A percentile compares a stretch with the other conserved stretches of the same genome.
Conservation (phyloP, 2,329 filamentous ascomycete species). For the Fusarium napiforme region DNA sequence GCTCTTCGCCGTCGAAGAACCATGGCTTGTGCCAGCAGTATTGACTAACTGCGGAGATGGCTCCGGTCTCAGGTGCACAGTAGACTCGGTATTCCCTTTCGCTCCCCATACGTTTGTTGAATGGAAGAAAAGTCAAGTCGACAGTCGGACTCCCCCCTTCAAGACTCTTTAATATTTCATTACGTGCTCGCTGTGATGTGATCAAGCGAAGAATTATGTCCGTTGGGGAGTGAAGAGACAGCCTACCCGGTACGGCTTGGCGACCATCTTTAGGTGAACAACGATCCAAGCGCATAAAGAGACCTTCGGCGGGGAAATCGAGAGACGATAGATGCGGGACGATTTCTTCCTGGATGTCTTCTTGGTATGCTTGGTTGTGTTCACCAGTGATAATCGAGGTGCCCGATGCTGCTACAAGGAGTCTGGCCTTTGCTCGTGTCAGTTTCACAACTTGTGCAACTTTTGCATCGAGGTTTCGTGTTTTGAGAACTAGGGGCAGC, state of each 20-base stretch:
- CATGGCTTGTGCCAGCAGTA: slow-evolving; percentile 55
- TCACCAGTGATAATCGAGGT: slow-evolving; percentile 43
- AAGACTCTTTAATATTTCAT: slow-evolving; percentile 47
- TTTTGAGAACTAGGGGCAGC: slow-evolving; percentile 53
- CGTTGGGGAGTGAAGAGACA: slow-evolving; percentile 44
- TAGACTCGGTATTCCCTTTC: slow-evolving; percentile 57
- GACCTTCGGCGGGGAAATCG: slow-evolving; percentile 47
- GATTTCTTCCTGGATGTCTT: slow-evolving; percentile 42
- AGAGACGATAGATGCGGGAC: slow-evolving; percentile 39
- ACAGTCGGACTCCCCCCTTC: slow-evolving; percentile 33
- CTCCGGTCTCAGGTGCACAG: slow-evolving; percentile 49
- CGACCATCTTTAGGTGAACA: slow-evolving; percentile 58
- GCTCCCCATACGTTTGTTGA: slow-evolving; percentile 52
- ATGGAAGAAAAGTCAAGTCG: slow-evolving; percentile 54
- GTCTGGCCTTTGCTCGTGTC: slow-evolving; percentile 42
- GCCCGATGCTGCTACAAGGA: slow-evolving; percentile 46
- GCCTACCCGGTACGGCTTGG: slow-evolving; percentile 31
- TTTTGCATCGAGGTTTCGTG: slow-evolving; percentile 43
- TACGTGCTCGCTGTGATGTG: slow-evolving; percentile 52
- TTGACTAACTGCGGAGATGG: slow-evolving; percentile 54
- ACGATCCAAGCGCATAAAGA: slow-evolving; percentile 57
- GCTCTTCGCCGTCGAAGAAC: slow-evolving; percentile 34
- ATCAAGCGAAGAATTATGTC: slow-evolving; percentile 53
- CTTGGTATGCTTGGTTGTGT: slow-evolving; percentile 4
- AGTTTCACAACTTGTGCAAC: slow-evolving; percentile 47